Percentiles rank a stretch among this genome's conserved stretches.
Evolutionary conservation across 2,329 filamentous ascomycete species (phyloP).

Genomic region (Zasmidium cellare): DNA sequence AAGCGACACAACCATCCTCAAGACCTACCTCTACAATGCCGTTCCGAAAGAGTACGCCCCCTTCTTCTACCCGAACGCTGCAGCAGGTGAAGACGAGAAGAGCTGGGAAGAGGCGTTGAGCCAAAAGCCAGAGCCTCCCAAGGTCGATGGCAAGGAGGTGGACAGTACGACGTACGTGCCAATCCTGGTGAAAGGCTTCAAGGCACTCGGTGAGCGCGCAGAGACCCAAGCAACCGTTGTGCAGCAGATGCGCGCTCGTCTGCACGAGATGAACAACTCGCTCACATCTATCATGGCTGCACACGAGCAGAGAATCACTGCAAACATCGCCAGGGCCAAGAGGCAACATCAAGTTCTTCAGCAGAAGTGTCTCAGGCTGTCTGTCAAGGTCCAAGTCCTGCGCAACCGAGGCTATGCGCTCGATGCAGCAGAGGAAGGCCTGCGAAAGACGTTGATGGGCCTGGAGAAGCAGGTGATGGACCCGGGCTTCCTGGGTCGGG

Average conservation of each 20-base stretch:
- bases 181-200: conserved; percentile 72
- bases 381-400: conserved; percentile 77
- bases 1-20: conserved; percentile 61
- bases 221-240: conserved; percentile 70
- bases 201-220: conserved; percentile 69
- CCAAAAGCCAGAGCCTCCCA: conserved; percentile 64
- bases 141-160: conserved; percentile 23
- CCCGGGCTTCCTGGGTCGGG: conserved; percentile 70
- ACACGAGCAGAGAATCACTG: conserved; percentile 75
- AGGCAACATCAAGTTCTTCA: conserved; percentile 72
- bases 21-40: conserved; percentile 85
- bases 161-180: conserved; percentile 65
- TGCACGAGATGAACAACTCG: conserved; percentile 78
- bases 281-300: conserved; percentile 71
- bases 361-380: conserved; percentile 71
- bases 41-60: conserved; percentile 73
- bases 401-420: conserved; percentile 80
- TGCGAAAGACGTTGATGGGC: conserved; percentile 68
- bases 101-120: conserved; percentile 84
- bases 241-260: conserved; percentile 65
- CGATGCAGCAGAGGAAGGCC: conserved; percentile 74
- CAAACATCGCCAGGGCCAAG: conserved; percentile 70
- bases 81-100: conserved; percentile 64
- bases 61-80: conserved; percentile 68
- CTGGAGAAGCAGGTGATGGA: conserved; percentile 72